These are phyloP conservation scores for Aspergillus brasiliensis DNA, from an alignment of 2,329 filamentous ascomycete genomes.

Conservation along the genomic window DNA sequence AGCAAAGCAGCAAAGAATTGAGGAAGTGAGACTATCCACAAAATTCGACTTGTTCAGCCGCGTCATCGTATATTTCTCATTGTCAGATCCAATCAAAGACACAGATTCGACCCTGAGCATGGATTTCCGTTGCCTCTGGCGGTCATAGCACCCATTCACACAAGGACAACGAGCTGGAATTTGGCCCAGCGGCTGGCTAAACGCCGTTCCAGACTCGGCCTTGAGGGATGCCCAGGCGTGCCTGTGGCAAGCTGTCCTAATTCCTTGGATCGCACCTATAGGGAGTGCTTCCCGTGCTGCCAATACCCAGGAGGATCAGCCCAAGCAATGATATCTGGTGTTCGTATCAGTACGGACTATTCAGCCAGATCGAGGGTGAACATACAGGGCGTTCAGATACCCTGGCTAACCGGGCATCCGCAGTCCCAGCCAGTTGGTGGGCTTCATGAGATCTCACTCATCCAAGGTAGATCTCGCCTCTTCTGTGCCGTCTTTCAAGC, in stretches of 20 bases:
- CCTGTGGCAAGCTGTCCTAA: neutral
- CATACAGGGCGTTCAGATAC: neutral
- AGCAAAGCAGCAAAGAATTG: neutral
- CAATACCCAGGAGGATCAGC: neutral
- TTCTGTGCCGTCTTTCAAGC: constrained; percentile 1
- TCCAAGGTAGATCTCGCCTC: neutral
- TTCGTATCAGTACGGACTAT: neutral
- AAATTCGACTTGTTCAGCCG: neutral
- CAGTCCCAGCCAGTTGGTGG: neutral
- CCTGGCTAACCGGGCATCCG: neutral
- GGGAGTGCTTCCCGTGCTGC: neutral
- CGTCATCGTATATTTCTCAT: neutral
- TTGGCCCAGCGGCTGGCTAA: neutral
- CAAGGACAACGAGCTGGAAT: neutral
- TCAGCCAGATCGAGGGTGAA: neutral
- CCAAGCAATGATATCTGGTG: neutral
- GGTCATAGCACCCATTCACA: constrained; percentile 10
- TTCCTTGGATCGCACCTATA: neutral
- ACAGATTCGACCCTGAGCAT: neutral
- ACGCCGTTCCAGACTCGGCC: neutral
- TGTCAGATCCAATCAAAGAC: neutral
- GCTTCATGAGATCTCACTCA: neutral
- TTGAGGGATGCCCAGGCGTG: neutral
- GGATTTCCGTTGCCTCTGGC: neutral
- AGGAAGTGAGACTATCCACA: neutral